Base-by-base conservation (phyloP, 2,329 filamentous ascomycete genomes). In the Ophiocordyceps unilateralis region DNA sequence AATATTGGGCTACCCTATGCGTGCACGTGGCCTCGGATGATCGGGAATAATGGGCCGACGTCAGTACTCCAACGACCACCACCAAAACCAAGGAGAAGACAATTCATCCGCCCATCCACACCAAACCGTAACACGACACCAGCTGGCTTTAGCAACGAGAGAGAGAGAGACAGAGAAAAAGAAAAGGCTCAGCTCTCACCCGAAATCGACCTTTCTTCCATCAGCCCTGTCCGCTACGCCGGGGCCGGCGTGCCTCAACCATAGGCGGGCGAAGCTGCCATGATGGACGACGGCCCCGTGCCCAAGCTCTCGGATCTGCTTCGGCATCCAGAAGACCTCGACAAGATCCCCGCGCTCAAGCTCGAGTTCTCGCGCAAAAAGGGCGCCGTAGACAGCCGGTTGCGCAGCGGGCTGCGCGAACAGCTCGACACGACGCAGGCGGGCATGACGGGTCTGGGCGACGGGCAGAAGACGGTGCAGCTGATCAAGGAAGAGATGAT, bases 401-500 rank as follows among this genome's bases (percentile, higher is more conserved):
- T 98, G 44, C 84, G 88, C 50, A 78, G 78, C 60, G 88, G 86
- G 32, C 73, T 96, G 50, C 80, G 84, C 53, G 87, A 94, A 56
- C 91, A 98, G 69, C 75, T 98, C 45, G 85, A 94, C 64, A 83
- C 88, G 43, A 95, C 91, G 11, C 89, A 96, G 65, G 76, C 83
- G 51, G 91, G 91, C 59, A 94, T 98, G 79, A 81, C 68, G 50
- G 83, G 83, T 48, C 80, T 98, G 50, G 78, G 76, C 39, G 87
- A 95, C 57, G 88, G 88, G 44, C 88, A 96, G 63, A 83, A 88
- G 60, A 85, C 85, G 47, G 84, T 98, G 30, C 82, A 85, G 57
- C 76, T 83, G 53, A 95, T 95, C 64, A 94, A 93, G 62, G 89
- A 96, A 51, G 91, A 98, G 67, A 91, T 98, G 77, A 87, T 93